phyloP scores from a whole-genome alignment of 164 flowering plant genomes.

The Houttuynia cordata region DNA sequence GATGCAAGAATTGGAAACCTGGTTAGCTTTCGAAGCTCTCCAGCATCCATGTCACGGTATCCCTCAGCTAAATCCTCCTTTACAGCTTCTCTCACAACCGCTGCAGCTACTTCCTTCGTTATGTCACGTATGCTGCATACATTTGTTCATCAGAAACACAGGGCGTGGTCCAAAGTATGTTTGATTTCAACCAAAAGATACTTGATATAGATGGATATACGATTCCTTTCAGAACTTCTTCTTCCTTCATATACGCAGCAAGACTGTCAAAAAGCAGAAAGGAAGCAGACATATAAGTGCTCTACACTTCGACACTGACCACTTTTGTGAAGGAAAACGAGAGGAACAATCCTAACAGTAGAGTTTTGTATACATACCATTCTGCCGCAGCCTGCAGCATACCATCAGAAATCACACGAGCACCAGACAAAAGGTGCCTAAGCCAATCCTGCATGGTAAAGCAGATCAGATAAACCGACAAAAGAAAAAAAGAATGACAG shows the following conservation, averaged over 20 bases:
- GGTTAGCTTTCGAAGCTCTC: conserved; percentile 56
- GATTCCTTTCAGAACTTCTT: conserved; percentile 69
- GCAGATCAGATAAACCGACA: neutral
- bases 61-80: conserved; percentile 92
- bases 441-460: conserved; percentile 67
- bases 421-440: conserved; percentile 87
- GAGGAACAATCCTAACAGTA: neutral
- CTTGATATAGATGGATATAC: conserved; percentile 90
- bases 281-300: neutral
- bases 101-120: conserved; percentile 90
- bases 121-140: conserved; percentile 79
- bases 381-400: conserved; percentile 98
- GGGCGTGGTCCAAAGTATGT: neutral
- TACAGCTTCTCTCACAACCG: conserved; percentile 84
- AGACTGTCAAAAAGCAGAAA: conserved; percentile 36
- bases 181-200: conserved; percentile 6
- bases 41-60: conserved; percentile 81
- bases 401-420: conserved; percentile 83
- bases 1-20: conserved; percentile 23
- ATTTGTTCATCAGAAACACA: conserved; percentile 1
- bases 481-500: no score
- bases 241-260: conserved; percentile 89
- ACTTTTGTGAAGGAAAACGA: neutral
- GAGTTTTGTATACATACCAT: conserved; percentile 30
- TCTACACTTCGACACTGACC: neutral